Base-by-base conservation (phyloP, 306 rosid genomes). In the Prunus salicina region DNA sequence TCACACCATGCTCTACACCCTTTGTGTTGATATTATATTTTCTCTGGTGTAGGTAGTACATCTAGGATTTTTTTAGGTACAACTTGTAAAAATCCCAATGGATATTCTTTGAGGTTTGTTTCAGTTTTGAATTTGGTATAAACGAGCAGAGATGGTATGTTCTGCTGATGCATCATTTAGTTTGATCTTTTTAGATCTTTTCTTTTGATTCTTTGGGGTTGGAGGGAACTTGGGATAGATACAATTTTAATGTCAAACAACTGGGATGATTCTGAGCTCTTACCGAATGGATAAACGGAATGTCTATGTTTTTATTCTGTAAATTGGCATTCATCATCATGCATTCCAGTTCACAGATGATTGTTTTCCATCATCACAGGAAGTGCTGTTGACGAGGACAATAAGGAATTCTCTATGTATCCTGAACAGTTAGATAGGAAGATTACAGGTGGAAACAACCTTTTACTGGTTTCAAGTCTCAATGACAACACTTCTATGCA, bases 371-470 rank as follows among this genome's bases (percentile, higher is more conserved):
- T 83, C 22, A 62, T 80, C 71, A 74, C 79, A 83, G 80, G 79
- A 79, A 80, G 69, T 72, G 79, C 78, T 72, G 70, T 81, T 75
- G 79, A 85, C 71, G 91, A 79, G 81, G 81, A 76, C 38, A 76
- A 77, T 77, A 75, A 58, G 76, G 85, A 79, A 56, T 76, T 82
- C 73, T 81, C 87, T 74, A 86, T 83, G 76, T 58, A 76, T 87
- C 81, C 87, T 83, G 87, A 90, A 66, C 90, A 67, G 68, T 78
- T 75, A 56, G 89, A 88, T 77, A 88, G 79, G 78, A 91, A 78
- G 81, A 58, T 47, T 82, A 56, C 83, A 52, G 90, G 85, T 49
- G 87, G 82, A 78, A 84, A 78, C 80, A 85, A 82, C 84, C 71
- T 68, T 64, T 76, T 81, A 68, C 81, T 78, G 45, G 61, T 76